phyloP scores from a whole-genome alignment of 495 filamentous ascomycete species.

The Aspergillus conjunctus region DNA sequence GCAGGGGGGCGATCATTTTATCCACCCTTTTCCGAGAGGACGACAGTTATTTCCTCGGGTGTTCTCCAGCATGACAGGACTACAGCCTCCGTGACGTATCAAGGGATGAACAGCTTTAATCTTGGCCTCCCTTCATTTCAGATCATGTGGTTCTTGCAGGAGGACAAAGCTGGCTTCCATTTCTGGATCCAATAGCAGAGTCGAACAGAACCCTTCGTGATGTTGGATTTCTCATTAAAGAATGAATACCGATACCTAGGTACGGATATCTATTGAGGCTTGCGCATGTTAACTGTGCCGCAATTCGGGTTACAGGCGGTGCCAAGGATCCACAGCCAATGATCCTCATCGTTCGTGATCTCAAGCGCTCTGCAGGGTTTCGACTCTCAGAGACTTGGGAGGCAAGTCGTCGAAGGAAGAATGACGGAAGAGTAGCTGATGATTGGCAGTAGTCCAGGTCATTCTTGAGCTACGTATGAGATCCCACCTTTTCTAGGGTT shows the following conservation, averaged over 20 bases:
- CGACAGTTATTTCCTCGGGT: conserved; percentile 22
- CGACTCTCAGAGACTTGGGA: too few relatives aligned
- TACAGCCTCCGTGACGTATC: not conserved
- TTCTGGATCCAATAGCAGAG: too few relatives aligned
- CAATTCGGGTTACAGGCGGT: conserved; percentile 6
- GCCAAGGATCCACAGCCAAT: not conserved
- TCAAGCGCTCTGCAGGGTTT: conserved; percentile 1
- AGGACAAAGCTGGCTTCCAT: too few relatives aligned
- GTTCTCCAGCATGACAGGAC: conserved; percentile 4
- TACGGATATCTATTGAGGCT: conserved; percentile 6
- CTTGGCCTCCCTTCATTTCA: not conserved
- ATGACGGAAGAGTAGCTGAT: too few relatives aligned
- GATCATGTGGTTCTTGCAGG: not conserved
- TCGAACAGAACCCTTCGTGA: too few relatives aligned
- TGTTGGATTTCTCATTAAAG: too few relatives aligned
- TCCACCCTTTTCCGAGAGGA: conserved; percentile 13
- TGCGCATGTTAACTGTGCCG: conserved; percentile 32
- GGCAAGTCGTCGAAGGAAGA: too few relatives aligned
- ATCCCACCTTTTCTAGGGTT: too few relatives aligned
- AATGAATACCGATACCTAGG: too few relatives aligned
- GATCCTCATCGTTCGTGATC: not conserved
- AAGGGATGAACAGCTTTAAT: not conserved
- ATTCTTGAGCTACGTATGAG: too few relatives aligned
- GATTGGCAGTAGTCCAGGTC: too few relatives aligned
- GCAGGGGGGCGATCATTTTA: conserved; percentile 25